A percentile compares a stretch with the other conserved stretches of the same genome.
Evolutionary conservation across 2,329 filamentous ascomycete genomes (phyloP).

Genomic region (Penicillium sp.): DNA sequence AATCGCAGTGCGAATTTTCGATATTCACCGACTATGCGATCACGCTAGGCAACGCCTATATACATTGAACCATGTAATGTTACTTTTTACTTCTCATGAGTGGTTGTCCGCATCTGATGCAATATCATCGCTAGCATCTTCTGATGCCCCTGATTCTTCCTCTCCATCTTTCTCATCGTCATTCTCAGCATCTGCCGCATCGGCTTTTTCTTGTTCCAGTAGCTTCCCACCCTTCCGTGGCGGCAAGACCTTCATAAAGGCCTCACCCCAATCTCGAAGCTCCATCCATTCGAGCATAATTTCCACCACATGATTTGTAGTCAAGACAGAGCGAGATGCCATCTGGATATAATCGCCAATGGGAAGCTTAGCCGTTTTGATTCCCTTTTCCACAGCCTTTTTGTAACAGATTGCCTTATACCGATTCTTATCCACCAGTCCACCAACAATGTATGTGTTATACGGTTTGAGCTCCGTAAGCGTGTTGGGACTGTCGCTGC

Average conservation of each 20-base stretch:
- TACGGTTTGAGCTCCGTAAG: conserved; percentile 77
- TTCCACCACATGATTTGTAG: conserved; percentile 93
- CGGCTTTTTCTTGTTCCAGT: conserved; percentile 37
- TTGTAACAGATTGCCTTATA: conserved; percentile 93
- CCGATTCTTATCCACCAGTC: conserved; percentile 90
- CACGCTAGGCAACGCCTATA: too few relatives aligned
- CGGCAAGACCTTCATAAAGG: conserved; percentile 82
- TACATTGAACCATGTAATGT: too few relatives aligned
- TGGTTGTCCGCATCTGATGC: not conserved
- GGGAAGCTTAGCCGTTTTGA: conserved; percentile 84
- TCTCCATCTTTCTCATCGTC: conserved; percentile 16
- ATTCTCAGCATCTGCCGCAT: conserved; percentile 8
- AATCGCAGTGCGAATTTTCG: too few relatives aligned
- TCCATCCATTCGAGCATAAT: conserved; percentile 95
- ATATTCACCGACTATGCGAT: too few relatives aligned
- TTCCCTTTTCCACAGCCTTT: conserved; percentile 64
- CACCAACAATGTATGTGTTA: conserved; percentile 87
- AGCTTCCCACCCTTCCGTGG: conserved; percentile 78
- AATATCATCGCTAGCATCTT: conserved; percentile 4
- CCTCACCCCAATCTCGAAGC: conserved; percentile 80
- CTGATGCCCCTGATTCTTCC: conserved; percentile 22
- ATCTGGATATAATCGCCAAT: conserved; percentile 95
- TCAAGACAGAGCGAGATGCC: conserved; percentile 75
- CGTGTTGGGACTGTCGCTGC: conserved; percentile 82
- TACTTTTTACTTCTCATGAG: too few relatives aligned